Evolutionary conservation across 2,329 filamentous ascomycete species (phyloP).

Genomic region (Purpureocillium lavendulum): DNA sequence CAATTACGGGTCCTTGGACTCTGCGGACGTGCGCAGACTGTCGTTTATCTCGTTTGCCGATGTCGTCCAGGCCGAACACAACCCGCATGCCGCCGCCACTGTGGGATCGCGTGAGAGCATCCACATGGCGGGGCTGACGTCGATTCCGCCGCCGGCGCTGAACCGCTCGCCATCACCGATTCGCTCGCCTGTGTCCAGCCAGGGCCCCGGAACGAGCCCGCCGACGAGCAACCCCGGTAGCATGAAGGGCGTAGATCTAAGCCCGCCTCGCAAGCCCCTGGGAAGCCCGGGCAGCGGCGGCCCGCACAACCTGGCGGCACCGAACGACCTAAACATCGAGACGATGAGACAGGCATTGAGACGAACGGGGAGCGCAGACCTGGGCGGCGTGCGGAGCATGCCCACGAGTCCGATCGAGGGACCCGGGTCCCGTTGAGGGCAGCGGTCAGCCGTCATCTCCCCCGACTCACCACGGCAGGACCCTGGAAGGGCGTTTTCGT

Average conservation of each 20-base stretch:
- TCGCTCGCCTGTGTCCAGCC: slow-evolving; percentile 68
- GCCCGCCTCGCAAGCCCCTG: slow-evolving; percentile 50
- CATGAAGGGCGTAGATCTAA: slow-evolving; percentile 65
- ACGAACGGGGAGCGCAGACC: slow-evolving; percentile 76
- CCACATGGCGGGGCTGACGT: slow-evolving; percentile 59
- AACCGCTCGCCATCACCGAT: slow-evolving; percentile 75
- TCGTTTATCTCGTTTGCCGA: slow-evolving; percentile 97
- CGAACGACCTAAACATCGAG: slow-evolving; percentile 73
- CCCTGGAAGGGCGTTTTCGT: slow-evolving; percentile 4
- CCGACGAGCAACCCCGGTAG: slow-evolving; percentile 70
- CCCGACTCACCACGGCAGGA: not conserved
- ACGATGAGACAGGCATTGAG: slow-evolving; percentile 87
- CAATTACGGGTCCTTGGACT: slow-evolving; percentile 70
- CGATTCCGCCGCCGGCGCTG: slow-evolving; percentile 38
- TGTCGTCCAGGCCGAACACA: slow-evolving; percentile 80
- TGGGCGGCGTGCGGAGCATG: slow-evolving; percentile 48
- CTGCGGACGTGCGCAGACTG: slow-evolving; percentile 68
- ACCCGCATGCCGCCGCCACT: slow-evolving; percentile 46
- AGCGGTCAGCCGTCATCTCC: not conserved
- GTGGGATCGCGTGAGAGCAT: slow-evolving; percentile 58
- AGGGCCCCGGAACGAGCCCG: slow-evolving; percentile 59
- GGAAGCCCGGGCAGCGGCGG: slow-evolving; percentile 55
- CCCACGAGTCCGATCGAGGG: slow-evolving; percentile 49
- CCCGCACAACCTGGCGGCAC: slow-evolving; percentile 34
- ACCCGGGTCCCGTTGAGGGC: slow-evolving; percentile 17